phyloP scores from a whole-genome alignment of 257 asterid species.

The Plantago elongata region DNA sequence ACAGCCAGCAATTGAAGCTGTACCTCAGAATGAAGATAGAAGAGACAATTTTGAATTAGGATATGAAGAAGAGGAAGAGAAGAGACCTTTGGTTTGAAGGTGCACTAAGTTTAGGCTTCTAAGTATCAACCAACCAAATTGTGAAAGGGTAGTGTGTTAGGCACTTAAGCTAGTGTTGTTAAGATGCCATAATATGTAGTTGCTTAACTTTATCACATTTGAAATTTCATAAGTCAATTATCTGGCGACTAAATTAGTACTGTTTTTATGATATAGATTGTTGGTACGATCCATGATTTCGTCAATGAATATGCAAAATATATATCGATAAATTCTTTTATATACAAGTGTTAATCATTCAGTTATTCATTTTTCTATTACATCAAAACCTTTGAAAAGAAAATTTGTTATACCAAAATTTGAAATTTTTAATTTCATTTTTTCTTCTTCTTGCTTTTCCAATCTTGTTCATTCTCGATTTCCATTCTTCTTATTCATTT shows the following conservation, averaged over 20 bases:
- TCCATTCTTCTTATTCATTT: too few relatives aligned
- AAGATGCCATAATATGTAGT: background rate
- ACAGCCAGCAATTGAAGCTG: conserved; percentile 20
- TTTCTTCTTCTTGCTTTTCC: too few relatives aligned
- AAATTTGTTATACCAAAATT: too few relatives aligned
- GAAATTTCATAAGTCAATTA: background rate
- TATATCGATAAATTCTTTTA: too few relatives aligned
- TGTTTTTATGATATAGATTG: too few relatives aligned
- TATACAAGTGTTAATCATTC: too few relatives aligned
- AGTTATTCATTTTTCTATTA: too few relatives aligned
- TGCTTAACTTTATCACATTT: background rate
- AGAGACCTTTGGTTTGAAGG: conserved; percentile 58
- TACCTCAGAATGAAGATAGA: conserved; percentile 20
- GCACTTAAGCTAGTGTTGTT: conserved; percentile 5
- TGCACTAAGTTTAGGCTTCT: conserved; percentile 8
- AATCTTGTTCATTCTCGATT: too few relatives aligned
- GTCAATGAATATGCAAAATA: too few relatives aligned
- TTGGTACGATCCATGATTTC: too few relatives aligned
- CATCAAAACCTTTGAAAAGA: too few relatives aligned
- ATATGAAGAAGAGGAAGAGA: conserved; percentile 57
- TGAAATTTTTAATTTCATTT: too few relatives aligned
- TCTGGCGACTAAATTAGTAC: background rate
- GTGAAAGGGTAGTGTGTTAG: background rate
- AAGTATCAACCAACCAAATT: background rate
- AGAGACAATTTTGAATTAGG: conserved; percentile 33